Evolutionary conservation across 169 alveolate genomes (phyloP), one percentile per base, ranked within the genome.

Genomic region (Fabrea salina): DNA sequence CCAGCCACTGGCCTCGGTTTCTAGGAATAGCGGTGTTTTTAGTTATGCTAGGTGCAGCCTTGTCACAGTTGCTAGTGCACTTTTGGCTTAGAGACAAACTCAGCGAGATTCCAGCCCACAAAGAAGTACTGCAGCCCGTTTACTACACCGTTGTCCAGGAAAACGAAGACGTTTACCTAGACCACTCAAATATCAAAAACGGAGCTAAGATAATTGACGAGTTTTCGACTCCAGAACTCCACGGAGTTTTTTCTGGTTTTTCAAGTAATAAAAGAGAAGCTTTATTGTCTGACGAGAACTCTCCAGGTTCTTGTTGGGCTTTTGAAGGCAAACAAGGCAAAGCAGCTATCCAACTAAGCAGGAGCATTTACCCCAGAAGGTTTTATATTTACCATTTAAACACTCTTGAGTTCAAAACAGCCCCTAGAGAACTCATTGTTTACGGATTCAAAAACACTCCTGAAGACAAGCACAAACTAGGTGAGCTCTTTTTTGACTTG

Each of bases 311-410:
- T 19, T 66, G 76, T 39, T 66, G 76, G 76, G 76, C 58, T 39
- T 66, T 66, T 37, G 33, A 66, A 19, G 76, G 76, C n/a, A 57
- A 40, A 35, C n/a, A 40, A 66, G 76, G 76, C 5, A 25, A 37
- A 3, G n/a, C 40, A 19, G 76, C 57, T 5, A 66, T 66, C 4
- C 51, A 66, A 5, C 57, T 66, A 2, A 57, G 58, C 3, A 16
- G 19, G 19, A 32, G 19, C 3, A 40, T 66, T n/a, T 40, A 37
- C 5, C 76, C 76, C n/a, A 41, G 27, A n/a, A 19, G 40, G 39
- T 66, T 66, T 40, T 35, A 19, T 19, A 35, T 66, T 25, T 32
- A 37, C 19, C 76, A 66, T 41, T 19, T 66, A 37, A 66, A 66
- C 32, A 39, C 19, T 39, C 19, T 39, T 5, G 76, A 66, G 3